A percentile compares a stretch with the other conserved stretches of the same genome.
Conservation (phyloP, 2,329 filamentous ascomycete species). For the Davidsoniella neocaledoniae region DNA sequence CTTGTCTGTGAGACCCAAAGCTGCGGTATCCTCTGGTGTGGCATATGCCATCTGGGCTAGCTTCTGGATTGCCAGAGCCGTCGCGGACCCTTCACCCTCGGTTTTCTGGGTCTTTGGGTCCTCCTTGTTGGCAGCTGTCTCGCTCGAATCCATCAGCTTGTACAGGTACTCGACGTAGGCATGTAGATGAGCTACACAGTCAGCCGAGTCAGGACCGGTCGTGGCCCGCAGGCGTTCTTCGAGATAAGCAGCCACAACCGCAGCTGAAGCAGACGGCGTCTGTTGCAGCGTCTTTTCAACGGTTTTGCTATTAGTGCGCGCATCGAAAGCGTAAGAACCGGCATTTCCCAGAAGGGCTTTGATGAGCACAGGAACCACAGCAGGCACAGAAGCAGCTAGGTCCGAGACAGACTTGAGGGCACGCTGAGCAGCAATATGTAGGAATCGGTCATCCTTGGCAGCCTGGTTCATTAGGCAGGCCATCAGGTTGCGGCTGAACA, state of each 20-base stretch:
- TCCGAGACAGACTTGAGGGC: slow-evolving; percentile 55
- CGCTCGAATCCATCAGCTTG: slow-evolving; percentile 28
- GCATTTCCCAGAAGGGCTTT: slow-evolving; percentile 51
- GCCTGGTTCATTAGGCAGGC: slow-evolving; percentile 71
- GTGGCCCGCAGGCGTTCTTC: slow-evolving; percentile 23
- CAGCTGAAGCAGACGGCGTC: slow-evolving; percentile 38
- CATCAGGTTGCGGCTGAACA: slow-evolving; percentile 76
- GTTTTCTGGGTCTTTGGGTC: slow-evolving; percentile 16
- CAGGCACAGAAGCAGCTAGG: slow-evolving; percentile 43
- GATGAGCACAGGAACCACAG: slow-evolving; percentile 43
- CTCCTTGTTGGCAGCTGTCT: slow-evolving; percentile 18
- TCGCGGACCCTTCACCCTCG: slow-evolving; percentile 17
- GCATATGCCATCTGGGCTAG: slow-evolving; percentile 40
- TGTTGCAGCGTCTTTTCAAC: slow-evolving; percentile 56
- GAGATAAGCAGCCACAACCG: slow-evolving; percentile 32
- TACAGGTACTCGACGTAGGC: slow-evolving; percentile 38
- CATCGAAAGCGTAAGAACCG: slow-evolving; percentile 67
- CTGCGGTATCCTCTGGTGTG: slow-evolving; percentile 24
- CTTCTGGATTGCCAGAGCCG: slow-evolving; percentile 30
- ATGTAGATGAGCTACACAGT: slow-evolving; percentile 21
- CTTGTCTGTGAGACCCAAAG: slow-evolving; percentile 32
- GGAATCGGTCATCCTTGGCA: slow-evolving; percentile 56
- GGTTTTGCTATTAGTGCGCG: slow-evolving; percentile 70
- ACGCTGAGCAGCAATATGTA: slow-evolving; percentile 64
- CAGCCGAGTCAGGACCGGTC: slow-evolving; percentile 7